phyloP scores from a whole-genome alignment of 2,329 filamentous ascomycete genomes.

The Sporothrix euskadiensis region DNA sequence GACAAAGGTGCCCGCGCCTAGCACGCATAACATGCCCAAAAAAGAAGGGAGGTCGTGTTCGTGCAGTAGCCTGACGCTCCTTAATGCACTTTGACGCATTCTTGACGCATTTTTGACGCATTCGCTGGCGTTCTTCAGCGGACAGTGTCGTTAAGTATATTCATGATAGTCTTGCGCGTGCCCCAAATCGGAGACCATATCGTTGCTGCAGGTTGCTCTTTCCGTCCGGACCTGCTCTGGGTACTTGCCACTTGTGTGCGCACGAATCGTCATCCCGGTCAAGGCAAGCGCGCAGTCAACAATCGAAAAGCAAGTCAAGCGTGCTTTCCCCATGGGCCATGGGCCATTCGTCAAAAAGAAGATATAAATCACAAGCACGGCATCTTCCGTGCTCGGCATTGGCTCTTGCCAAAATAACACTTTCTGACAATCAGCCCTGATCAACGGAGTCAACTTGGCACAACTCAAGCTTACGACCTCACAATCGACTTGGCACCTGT shows the following conservation, averaged over 20 bases:
- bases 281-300: not conserved
- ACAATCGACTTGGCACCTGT: not conserved
- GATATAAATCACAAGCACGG: not conserved
- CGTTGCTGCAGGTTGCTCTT: conserved; percentile 11
- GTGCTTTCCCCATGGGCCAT: not conserved
- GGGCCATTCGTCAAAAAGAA: not conserved
- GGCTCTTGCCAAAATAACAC: not conserved
- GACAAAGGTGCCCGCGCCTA: not conserved
- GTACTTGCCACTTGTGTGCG: not conserved
- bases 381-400: not conserved
- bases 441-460: not conserved
- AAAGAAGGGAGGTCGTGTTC: not conserved
- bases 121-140: not conserved
- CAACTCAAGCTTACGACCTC: not conserved
- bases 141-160: not conserved
- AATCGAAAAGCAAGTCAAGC: not conserved
- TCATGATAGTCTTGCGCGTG: not conserved
- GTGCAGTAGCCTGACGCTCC: not conserved
- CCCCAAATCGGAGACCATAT: not conserved
- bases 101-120: not conserved
- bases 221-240: not conserved
- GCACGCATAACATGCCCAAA: not conserved
- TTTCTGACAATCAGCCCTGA: not conserved
- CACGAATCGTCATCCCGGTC: not conserved
- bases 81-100: not conserved